These are phyloP conservation scores for Bacidia gigantensis DNA, from an alignment of 495 filamentous ascomycete genomes.

Conservation along the genomic window DNA sequence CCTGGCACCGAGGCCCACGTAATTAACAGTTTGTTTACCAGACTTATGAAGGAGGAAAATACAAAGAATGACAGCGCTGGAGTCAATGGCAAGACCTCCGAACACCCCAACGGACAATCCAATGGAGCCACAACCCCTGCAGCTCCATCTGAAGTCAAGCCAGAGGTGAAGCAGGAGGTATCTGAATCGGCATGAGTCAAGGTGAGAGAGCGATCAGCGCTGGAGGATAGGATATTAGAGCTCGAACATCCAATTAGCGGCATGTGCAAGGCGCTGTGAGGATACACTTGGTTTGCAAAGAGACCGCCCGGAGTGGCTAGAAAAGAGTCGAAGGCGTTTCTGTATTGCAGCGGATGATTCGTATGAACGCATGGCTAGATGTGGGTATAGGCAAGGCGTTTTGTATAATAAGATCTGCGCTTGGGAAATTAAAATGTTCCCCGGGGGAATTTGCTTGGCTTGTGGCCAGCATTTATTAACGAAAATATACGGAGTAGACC, in stretches of 20 bases:
- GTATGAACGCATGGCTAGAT: background rate
- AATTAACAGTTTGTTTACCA: slow-evolving; percentile 37
- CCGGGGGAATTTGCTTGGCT: too few species aligned
- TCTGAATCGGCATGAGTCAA: background rate
- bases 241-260: background rate
- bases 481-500: too few species aligned
- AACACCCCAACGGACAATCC: background rate
- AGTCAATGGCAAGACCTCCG: background rate
- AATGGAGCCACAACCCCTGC: background rate
- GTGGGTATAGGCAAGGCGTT: background rate
- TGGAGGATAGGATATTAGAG: too few species aligned
- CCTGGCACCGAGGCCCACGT: slow-evolving; percentile 31
- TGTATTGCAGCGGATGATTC: background rate
- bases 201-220: background rate
- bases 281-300: too few species aligned
- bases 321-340: background rate
- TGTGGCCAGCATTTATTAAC: background rate
- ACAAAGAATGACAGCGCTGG: background rate
- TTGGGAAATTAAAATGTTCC: background rate
- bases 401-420: background rate
- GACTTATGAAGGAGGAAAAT: slow-evolving; percentile 17
- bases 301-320: background rate
- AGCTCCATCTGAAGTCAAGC: background rate
- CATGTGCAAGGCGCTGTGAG: background rate
- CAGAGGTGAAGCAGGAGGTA: background rate